Conservation (phyloP, 1,284 basidiomycete species). For the Calocybe gambosa region DNA sequence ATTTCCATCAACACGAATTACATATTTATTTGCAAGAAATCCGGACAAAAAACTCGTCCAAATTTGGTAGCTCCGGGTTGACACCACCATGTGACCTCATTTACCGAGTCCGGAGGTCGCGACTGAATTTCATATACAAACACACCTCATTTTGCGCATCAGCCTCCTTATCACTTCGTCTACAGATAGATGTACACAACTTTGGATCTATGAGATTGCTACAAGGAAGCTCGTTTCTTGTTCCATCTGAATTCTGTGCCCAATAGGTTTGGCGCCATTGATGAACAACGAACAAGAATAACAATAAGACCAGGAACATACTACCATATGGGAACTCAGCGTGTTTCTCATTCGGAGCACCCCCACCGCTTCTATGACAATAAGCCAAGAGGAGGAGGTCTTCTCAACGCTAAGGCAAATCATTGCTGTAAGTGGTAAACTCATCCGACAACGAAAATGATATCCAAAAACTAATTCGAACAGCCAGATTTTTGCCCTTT, state of each 20-base stretch:
- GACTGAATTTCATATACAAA: background rate
- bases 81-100: background rate
- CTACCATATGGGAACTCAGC: conserved; percentile 20
- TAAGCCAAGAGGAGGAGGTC: conserved; percentile 18
- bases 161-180: background rate
- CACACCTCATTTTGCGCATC: background rate
- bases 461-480: conserved; percentile 3
- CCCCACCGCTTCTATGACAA: conserved; percentile 22
- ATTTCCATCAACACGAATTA: background rate
- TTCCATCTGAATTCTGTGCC: conserved; percentile 11
- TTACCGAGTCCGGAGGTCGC: background rate
- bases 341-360: conserved; percentile 14
- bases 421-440: conserved; percentile 20
- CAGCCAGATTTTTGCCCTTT: conserved; percentile 10
- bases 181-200: background rate
- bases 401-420: conserved; percentile 24
- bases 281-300: conserved; percentile 16
- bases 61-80: background rate
- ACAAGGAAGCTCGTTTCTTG: conserved; percentile 8
- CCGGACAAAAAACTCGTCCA: background rate
- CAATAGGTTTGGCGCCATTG: conserved; percentile 11
- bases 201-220: background rate
- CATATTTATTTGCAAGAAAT: background rate
- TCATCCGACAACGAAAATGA: conserved; percentile 21
- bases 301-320: conserved; percentile 36